Evolutionary conservation across 306 rosid species (phyloP), one percentile per base, ranked within the genome.

Genomic region (Acacia acuminata): DNA sequence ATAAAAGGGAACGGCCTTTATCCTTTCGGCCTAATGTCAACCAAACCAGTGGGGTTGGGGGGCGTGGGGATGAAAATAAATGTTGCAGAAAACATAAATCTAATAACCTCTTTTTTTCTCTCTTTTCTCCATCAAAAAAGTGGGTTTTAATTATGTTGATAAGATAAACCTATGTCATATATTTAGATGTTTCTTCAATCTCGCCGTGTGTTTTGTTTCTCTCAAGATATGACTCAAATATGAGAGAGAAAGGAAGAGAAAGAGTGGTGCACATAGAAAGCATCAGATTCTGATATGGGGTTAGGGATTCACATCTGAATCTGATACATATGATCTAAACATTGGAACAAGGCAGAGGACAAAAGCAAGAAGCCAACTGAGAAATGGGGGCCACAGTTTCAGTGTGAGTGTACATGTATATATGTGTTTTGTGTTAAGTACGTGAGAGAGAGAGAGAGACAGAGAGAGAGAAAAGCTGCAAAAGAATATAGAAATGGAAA

Each of bases 401-500:
- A 75, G 77, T 32, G 77, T 80, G 61, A 40, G 2, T 80, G 61
- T 48, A 1, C 24, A 12, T 61, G 6, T 25, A 3, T 30, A 30
- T 66, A 9, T 36, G 12, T 77, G 13, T 77, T n/a, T 10, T 43
- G 73, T 44, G 34, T 44, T 14, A 20, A 20, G 42, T 32, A 22
- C 38, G 76, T 55, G 65, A 76, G 75, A 77, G 75, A 58, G 71
- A 69, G 27, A 27, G 27, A 27, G 1, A 27, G 34, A 5, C 32
- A 42, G 14, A 13, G 76, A 70, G 65, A 72, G 68, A 77, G 75
- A 86, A 85, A 92, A 90, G 93, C 97, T 94, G 97, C 94, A 87
- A 93, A 79, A 87, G 97, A 90, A 94, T 89, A 90, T 90, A 71
- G 93, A 91, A 89, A 86, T 91, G 91, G 91, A 90, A 94, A 92